Base-by-base conservation (phyloP, 495 filamentous ascomycete species). In the Talaromyces trachyspermus region DNA sequence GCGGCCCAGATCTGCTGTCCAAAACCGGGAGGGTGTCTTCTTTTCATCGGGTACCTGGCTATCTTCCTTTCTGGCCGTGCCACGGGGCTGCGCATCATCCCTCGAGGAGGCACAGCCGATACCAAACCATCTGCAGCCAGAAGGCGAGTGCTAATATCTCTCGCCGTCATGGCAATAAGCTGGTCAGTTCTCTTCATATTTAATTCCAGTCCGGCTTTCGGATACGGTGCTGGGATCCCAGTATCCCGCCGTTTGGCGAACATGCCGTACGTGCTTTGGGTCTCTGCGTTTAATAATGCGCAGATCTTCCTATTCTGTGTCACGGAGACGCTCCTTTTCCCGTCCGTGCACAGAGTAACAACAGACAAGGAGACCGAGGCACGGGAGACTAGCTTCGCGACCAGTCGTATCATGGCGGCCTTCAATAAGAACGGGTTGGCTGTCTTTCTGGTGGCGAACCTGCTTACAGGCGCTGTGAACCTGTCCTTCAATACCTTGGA, bases 1-100 rank as follows among this genome's bases (percentile, higher is more conserved):
- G 92, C 3, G 70, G 70, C 4, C 78, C 72, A 4, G 76, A 86
- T 49, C 63, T 95, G 10, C 55, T 99, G 0, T 89, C 86, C 0
- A 83, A 89, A 97, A 97, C 62, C 78, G 91, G 15, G 92, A 99
- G 59, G 92, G 92, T 1, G 72, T 97, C 27, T 95, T 89, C 63
- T 95, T 89, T 95, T 97, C 64, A 64, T 82, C 27, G 92, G 92
- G 2, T 99, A 97, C 62, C 74, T 99, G 14, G 85, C 94, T 12
- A 95, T 99, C 40, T 99, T 96, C 64, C 74, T 98, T 11, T 81
- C 88, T 2, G 92, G 92, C 4, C 89, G 92, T 60, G 84, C 84
- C 26, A 74, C 80, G 22, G 92, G 92, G 30, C 81, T 86, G 64
- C 74, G 83, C 30, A 76, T 89, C 27, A 78, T 98, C 10, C 85